A percentile compares a stretch with the other conserved stretches of the same genome.
Evolutionary conservation across 345 rosid genomes (phyloP).

Genomic region (Syzygium aromaticum): DNA sequence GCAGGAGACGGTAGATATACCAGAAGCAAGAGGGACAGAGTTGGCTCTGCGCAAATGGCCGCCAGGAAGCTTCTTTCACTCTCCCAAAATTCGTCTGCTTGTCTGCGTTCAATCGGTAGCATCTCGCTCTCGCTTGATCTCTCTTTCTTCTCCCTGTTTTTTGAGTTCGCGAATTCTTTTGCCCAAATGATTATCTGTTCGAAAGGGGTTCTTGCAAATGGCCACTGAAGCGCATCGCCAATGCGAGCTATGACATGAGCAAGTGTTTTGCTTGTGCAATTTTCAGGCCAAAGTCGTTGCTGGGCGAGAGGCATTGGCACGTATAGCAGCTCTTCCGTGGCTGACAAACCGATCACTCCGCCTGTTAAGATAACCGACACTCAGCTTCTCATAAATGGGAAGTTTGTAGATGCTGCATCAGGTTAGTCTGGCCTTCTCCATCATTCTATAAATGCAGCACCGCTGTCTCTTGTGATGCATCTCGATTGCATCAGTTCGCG

Average conservation of each 20-base stretch:
- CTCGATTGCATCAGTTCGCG: neutral
- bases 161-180: neutral
- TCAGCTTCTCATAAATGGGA: conserved; percentile 69
- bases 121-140: neutral
- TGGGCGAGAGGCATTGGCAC: conserved; percentile 26
- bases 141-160: neutral
- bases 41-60: neutral
- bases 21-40: neutral
- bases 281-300: conserved; percentile 28
- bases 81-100: neutral
- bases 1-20: neutral
- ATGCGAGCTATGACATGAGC: neutral
- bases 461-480: neutral
- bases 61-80: neutral
- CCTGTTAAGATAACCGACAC: conserved; percentile 46
- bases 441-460: neutral
- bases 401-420: conserved; percentile 81
- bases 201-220: neutral
- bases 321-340: conserved; percentile 40
- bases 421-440: conserved; percentile 27
- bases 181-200: neutral
- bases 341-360: conserved; percentile 54
- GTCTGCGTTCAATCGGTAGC: neutral
- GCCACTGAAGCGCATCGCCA: neutral
- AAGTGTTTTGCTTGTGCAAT: neutral